Conservation (phyloP, 345 rosid species). For the Citrus hindsii region DNA sequence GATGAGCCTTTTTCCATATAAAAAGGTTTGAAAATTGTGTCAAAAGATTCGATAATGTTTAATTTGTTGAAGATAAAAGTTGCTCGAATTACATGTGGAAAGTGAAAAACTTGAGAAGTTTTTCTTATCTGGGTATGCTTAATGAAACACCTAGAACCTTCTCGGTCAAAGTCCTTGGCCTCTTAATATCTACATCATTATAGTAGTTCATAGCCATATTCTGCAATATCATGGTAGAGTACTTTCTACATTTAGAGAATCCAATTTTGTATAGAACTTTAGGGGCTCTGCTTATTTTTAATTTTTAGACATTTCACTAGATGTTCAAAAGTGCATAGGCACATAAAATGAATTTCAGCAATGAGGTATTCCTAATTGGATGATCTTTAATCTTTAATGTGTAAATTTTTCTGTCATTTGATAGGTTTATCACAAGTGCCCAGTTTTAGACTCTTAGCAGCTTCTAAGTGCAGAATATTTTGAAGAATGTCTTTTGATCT, state of each 20-base stretch:
- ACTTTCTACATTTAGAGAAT: background rate
- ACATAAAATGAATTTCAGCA: background rate
- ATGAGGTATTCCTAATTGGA: background rate
- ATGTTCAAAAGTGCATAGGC: background rate
- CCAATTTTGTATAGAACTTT: background rate
- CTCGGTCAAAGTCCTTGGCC: background rate
- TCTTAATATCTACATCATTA: background rate
- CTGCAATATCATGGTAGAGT: background rate
- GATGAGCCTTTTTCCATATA: background rate
- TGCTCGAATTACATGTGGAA: background rate
- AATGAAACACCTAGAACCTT: background rate
- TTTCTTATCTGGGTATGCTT: background rate
- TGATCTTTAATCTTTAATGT: background rate
- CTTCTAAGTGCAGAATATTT: too few relatives aligned
- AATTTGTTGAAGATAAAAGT: background rate
- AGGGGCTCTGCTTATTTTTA: background rate
- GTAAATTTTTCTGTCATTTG: background rate
- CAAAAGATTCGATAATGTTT: background rate
- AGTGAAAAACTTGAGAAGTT: background rate
- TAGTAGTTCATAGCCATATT: background rate
- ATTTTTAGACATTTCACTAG: background rate
- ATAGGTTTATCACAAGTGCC: too few relatives aligned
- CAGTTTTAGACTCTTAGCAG: too few relatives aligned
- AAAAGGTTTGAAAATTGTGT: background rate
- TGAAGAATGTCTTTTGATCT: too few relatives aligned